Evolutionary conservation across 2,329 filamentous ascomycete genomes (phyloP), one percentile per base, ranked within the genome.

Genomic region (Fusarium cicatricum): DNA sequence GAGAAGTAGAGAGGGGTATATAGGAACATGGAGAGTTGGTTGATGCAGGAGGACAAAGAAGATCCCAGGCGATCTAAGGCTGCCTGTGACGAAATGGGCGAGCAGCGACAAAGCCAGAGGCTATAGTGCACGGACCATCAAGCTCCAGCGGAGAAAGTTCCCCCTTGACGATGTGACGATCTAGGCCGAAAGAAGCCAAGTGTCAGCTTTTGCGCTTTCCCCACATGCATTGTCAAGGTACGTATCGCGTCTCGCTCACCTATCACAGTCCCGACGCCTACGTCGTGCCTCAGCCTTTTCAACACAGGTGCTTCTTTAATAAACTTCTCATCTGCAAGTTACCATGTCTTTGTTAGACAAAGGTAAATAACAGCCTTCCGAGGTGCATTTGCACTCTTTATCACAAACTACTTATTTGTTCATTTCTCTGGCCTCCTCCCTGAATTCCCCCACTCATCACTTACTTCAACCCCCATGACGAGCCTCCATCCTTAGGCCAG

Each of bases 31-130:
- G 14, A 23, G 11, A 26, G 9, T 19, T 36, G 38, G 31, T 33
- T 45, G 36, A 53, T 48, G 56, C 31, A 48, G 40, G 40, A 47
- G 33, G 40, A 57, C 31, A 57, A 53, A 43, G 43, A 49, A 39
- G 36, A 23, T 37, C 28, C 19, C n/a, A 39, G 48, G 26, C 41
- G 51, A 48, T 49, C 32, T 34, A 44, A 64, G 59, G 52, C 52
- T 58, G 36, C 23, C 58, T 58, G 63, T 65, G 63, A 66, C 63
- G 61, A 61, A 65, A 65, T 58, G 34, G 53, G 44, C 42, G 29
- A 29, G 49, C 40, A 48, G 23, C 16, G 28, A 29, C 17, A 16
- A 36, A 43, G 29, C 17, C 23, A 45, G 42, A 55, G 45, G 38
- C 28, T 44, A 45, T 9, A 21, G 26, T 19, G 58, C 62, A 65